Base-by-base conservation (phyloP, 352 stramenopile genomes). In the Globisporangium middletonii region DNA sequence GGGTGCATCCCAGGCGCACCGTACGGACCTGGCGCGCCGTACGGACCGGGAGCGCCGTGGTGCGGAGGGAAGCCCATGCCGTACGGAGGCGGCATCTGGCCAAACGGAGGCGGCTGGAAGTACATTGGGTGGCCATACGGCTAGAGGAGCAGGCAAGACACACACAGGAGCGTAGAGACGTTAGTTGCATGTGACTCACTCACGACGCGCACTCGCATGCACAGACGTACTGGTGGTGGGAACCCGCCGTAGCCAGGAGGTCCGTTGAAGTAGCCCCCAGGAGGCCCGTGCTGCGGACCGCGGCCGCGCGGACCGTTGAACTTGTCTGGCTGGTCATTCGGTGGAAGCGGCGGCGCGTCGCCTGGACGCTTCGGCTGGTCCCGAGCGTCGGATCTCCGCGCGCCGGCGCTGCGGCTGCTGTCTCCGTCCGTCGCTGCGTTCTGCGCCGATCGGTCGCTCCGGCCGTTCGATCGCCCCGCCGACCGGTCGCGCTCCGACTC, bases 51-150 rank as follows among this genome's bases (percentile, higher is more conserved):
- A 19, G 26, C 52, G 12, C 57, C 57, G 57, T 73, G 53, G 50
- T 86, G 79, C 30, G 77, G 75, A 8, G 76, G 75, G 50, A 81
- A 89, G 1, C 82, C 79, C 79, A 92, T 92, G 15, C 68, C 75
- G 50, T 88, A 92, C 3, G 79, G 77, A 55, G 75, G 77, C 53
- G 76, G 79, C 74, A 89, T 89, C 42, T 70, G 66, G 19, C 66
- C 85, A 33, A 71, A 83, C 53, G 80, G 78, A 38, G 81, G 77
- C 59, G 81, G 78, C 46, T 86, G 88, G 57, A 87, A 89, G 50
- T 64, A 64, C 78, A 91, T 89, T 12, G 78, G 78, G 27, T 71
- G 71, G 63, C 79, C 82, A 55, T 74, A 92, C 49, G 77, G 82
- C 79, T 89, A 23, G 4, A 46, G 7, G 2, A 65, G 28, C 28